Percentiles rank a stretch among this genome's conserved stretches.
Conservation (phyloP, 345 rosid genomes). For the Syzygium grande region DNA sequence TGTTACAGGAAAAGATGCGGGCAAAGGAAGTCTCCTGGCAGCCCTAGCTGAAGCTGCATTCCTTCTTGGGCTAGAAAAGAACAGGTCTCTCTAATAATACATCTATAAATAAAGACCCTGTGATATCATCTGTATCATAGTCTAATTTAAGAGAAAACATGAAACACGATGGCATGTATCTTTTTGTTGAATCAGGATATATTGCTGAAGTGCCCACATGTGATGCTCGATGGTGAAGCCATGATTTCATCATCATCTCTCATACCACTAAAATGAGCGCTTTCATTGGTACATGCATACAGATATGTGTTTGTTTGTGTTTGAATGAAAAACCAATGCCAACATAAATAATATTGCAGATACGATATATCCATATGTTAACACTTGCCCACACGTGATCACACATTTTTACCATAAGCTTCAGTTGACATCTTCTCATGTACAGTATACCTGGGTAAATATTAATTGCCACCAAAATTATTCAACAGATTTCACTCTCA, state of each 20-base stretch:
- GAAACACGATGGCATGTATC: background rate
- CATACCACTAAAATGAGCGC: background rate
- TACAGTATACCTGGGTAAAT: background rate
- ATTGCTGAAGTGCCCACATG: background rate
- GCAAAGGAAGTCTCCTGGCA: constrained; percentile 82
- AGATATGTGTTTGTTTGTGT: background rate
- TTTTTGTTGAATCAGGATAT: background rate
- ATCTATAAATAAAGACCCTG: background rate
- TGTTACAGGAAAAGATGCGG: constrained; percentile 83
- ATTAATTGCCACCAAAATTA: background rate
- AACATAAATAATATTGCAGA: background rate
- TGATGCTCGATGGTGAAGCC: background rate
- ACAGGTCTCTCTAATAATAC: constrained; percentile 40
- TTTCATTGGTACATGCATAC: background rate
- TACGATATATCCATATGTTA: background rate
- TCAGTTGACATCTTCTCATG: background rate
- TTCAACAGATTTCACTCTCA: background rate
- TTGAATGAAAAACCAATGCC: background rate
- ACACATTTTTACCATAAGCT: background rate
- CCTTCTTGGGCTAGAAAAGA: constrained; percentile 90
- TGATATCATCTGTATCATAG: background rate
- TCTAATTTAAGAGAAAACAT: background rate
- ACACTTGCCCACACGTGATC: background rate
- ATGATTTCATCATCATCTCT: background rate
- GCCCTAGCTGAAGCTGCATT: constrained; percentile 89